phyloP scores from a whole-genome alignment of 2,329 filamentous ascomycete genomes.

The Fusarium pseudoanthophilum region DNA sequence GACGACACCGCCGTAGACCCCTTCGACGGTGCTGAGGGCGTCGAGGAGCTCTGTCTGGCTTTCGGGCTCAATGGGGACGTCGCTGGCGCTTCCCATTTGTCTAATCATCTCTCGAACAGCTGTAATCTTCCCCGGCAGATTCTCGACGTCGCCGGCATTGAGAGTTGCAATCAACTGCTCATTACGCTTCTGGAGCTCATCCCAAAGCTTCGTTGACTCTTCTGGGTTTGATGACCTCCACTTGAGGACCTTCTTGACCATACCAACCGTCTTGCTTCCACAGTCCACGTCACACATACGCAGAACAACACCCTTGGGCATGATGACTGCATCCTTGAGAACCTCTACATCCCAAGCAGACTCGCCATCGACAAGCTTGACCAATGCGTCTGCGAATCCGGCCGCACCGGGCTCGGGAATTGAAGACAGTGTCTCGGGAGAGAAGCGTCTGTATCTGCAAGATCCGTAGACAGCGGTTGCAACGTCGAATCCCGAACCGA shows the following conservation, averaged over 20 bases:
- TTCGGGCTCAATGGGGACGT: constrained; percentile 87
- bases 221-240: constrained; percentile 77
- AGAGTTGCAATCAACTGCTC: constrained; percentile 75
- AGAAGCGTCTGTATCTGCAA: constrained; percentile 93
- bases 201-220: constrained; percentile 78
- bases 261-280: constrained; percentile 90
- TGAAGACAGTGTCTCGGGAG: constrained; percentile 74
- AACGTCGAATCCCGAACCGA: constrained; percentile 95
- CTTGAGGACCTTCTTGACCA: constrained; percentile 90
- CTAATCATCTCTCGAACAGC: constrained; percentile 72
- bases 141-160: constrained; percentile 57
- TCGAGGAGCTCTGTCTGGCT: constrained; percentile 88
- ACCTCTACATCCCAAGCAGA: constrained; percentile 83
- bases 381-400: constrained; percentile 74
- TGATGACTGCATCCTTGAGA: constrained; percentile 71
- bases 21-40: constrained; percentile 74
- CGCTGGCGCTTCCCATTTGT: constrained; percentile 77
- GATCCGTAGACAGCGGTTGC: constrained; percentile 93
- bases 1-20: constrained; percentile 90
- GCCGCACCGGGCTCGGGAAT: constrained; percentile 74
- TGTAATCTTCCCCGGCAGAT: constrained; percentile 59
- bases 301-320: constrained; percentile 79
- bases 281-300: constrained; percentile 98
- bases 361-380: constrained; percentile 71
- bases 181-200: constrained; percentile 77